Evolutionary conservation across 345 rosid species (phyloP).

Genomic region (Trapa incisa): DNA sequence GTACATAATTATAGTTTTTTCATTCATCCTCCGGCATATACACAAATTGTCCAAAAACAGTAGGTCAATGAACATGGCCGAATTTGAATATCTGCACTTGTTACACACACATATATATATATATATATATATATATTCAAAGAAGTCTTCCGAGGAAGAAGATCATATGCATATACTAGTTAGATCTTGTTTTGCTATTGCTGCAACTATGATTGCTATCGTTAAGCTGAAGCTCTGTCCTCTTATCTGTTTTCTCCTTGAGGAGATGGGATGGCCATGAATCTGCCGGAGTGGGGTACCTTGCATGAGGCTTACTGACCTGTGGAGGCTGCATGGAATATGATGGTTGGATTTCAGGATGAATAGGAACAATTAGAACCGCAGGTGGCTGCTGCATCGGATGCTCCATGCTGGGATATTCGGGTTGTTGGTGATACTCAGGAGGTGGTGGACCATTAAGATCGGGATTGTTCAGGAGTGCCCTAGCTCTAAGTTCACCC

Average conservation of each 20-base stretch:
- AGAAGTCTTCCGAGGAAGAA: no score
- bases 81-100: neutral
- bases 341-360: slow-evolving; percentile 27
- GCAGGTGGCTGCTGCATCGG: slow-evolving; percentile 32
- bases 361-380: slow-evolving; percentile 55
- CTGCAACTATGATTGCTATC: slow-evolving; percentile 4
- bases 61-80: neutral
- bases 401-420: slow-evolving; percentile 2
- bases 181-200: slow-evolving; percentile 13
- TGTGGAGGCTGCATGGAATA: slow-evolving; percentile 18
- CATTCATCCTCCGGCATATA: neutral
- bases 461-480: slow-evolving; percentile 38
- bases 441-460: slow-evolving; percentile 40
- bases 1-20: neutral
- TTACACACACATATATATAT: neutral
- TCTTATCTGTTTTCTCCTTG: slow-evolving; percentile 21
- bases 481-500: slow-evolving; percentile 35
- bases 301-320: slow-evolving; percentile 80
- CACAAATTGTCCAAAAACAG: neutral
- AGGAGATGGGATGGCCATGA: slow-evolving; percentile 80
- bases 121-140: no score
- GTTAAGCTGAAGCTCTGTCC: slow-evolving; percentile 12
- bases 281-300: slow-evolving; percentile 62
- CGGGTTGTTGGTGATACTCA: slow-evolving; percentile 26
- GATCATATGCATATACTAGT: neutral